Conservation (phyloP, 148 eudicot species). For the Vaccinium myrtillus region DNA sequence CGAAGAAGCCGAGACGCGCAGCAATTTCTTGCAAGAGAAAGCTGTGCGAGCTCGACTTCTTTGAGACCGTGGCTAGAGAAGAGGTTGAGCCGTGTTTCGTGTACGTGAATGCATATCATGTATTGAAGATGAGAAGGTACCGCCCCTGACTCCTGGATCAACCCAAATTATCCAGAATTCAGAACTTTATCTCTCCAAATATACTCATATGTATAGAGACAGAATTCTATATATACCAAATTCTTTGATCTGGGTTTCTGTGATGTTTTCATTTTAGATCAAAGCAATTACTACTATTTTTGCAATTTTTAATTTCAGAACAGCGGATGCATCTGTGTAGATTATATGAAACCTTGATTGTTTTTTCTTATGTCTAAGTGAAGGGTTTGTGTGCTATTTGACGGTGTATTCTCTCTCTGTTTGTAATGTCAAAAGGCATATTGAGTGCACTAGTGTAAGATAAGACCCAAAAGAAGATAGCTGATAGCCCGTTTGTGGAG, state of each 20-base stretch:
- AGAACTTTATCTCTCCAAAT: neutral
- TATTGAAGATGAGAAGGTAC: conserved; percentile 26
- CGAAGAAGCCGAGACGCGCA: conserved; percentile 21
- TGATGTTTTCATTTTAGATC: neutral
- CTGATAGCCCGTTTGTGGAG: neutral
- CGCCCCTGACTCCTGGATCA: neutral
- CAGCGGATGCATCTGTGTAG: neutral
- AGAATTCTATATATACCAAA: neutral
- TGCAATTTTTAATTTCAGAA: neutral
- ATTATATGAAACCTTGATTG: neutral
- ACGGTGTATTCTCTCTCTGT: neutral
- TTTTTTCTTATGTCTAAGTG: neutral
- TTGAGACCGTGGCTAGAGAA: conserved; percentile 26
- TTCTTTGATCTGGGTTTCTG: neutral
- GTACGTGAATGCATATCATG: neutral
- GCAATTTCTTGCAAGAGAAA: conserved; percentile 27
- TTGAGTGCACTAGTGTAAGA: neutral
- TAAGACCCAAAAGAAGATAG: neutral
- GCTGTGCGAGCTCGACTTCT: conserved; percentile 29
- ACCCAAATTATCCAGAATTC: neutral
- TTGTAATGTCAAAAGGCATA: neutral
- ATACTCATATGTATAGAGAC: neutral
- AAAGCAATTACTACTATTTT: neutral
- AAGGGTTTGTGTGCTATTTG: conserved; percentile 3
- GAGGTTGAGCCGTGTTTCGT: conserved; percentile 41